Conservation (phyloP, 371 early-diverging fungal genomes). For the Mucor ambiguus region DNA sequence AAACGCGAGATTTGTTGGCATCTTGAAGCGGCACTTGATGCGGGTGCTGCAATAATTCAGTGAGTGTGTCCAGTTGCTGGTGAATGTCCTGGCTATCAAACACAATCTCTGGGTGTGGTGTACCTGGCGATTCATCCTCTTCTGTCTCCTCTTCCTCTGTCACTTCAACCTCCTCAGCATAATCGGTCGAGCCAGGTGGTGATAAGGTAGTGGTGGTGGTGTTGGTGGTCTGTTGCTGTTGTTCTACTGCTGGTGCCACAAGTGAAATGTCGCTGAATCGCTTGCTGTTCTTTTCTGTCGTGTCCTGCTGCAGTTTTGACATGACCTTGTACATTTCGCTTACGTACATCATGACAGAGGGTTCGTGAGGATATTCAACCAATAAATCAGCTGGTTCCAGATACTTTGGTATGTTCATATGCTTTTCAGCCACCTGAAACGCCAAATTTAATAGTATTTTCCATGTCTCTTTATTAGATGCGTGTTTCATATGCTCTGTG, state of each 20-base stretch:
- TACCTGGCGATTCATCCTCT: not conserved
- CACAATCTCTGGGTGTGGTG: constrained; percentile 22
- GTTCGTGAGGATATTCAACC: constrained; percentile 51
- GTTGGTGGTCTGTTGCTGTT: not conserved
- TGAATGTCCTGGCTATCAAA: constrained; percentile 9
- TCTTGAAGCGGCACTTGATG: not conserved
- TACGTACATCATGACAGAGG: constrained; percentile 53
- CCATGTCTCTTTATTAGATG: constrained; percentile 35
- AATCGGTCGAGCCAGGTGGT: not conserved
- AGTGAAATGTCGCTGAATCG: constrained; percentile 15
- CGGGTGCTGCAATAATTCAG: not conserved
- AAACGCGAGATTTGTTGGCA: not conserved
- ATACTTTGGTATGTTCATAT: constrained; percentile 39
- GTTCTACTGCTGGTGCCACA: not conserved
- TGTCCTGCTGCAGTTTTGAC: constrained; percentile 25
- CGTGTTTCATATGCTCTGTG: constrained; percentile 26
- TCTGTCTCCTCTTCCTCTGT: not conserved
- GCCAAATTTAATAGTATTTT: constrained; percentile 26
- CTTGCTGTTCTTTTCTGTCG: constrained; percentile 13
- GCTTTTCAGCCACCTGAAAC: constrained; percentile 39
- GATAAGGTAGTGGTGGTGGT: not conserved
- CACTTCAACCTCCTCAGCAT: not conserved
- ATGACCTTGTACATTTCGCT: constrained; percentile 47
- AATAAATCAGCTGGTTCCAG: constrained; percentile 44
- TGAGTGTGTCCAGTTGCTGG: constrained; percentile 17